Evolutionary conservation across 1,139 yeast genomes (phyloP), one percentile per base, ranked within the genome.

Genomic region (Oligophagozyma castellii): DNA sequence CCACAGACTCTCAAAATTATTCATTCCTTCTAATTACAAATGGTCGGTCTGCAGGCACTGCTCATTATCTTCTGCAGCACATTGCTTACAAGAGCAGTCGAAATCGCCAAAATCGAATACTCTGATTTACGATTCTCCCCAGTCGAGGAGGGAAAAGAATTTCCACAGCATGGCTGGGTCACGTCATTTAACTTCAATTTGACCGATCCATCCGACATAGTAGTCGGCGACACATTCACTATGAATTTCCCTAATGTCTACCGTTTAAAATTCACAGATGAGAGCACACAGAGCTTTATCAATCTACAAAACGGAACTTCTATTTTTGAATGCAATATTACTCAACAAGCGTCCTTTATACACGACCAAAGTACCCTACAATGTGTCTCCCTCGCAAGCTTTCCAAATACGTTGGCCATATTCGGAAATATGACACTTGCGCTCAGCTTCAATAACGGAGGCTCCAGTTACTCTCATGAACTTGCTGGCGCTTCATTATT

Each of bases 91-190:
- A n/a, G n/a, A n/a, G 51, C 51, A 19, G 31, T 38, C 12, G 40
- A 36, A 23, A 34, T 42, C 8, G 16, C 28, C 2, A 22, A 22
- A 2, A 27, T 43, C 25, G 24, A 33, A 5, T 44, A 42, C 29
- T 42, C 46, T 1, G 36, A 39, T 5, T 32, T 49, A 21, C 33
- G 39, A 2, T 25, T 51, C 14, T 27, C 37, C 19, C 41, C 49
- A 16, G 37, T 38, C 12, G 34, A 41, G 7, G 39, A 39, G 4
- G 28, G 31, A 4, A 32, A 31, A 16, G 34, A 33, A n/a, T n/a
- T 18, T 19, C 61, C 61, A 8, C 41, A 44, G 16, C 37, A 42
- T 27, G 52, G 54, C 19, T 57, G 61, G 61, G 36, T 39, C 7
- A 52, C 53, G 10, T 34, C 43, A 1, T 38, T 57, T 14, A 48